Conservation (phyloP, 2,329 filamentous ascomycete genomes). For the Cladosporium sp. region DNA sequence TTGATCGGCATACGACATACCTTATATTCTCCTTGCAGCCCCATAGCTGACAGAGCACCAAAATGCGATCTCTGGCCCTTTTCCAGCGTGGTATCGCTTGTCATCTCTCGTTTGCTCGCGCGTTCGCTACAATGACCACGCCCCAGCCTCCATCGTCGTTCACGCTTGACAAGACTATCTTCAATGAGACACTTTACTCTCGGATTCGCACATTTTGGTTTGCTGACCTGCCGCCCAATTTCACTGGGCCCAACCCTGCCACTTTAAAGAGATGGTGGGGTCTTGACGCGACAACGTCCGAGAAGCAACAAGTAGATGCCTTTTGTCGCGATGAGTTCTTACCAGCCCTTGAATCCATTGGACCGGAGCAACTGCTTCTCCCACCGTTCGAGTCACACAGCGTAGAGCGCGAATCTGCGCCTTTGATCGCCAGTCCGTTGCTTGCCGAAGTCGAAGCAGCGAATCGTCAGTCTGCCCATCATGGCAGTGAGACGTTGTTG, state of each 20-base stretch:
- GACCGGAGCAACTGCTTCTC: conserved; percentile 31
- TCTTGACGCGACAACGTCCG: conserved; percentile 25
- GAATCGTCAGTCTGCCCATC: conserved; percentile 21
- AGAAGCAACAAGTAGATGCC: conserved; percentile 35
- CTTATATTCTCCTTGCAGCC: too few relatives aligned
- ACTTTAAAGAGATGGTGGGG: conserved; percentile 37
- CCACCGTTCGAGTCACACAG: conserved; percentile 25
- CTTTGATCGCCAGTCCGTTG: conserved; percentile 34
- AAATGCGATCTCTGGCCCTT: neutral
- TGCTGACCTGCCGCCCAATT: conserved; percentile 26
- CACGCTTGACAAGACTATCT: conserved; percentile 36
- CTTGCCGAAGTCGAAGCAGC: conserved; percentile 30
- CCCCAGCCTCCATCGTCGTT: conserved; percentile 13
- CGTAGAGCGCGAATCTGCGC: conserved; percentile 21
- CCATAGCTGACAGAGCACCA: neutral
- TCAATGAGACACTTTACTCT: conserved; percentile 37
- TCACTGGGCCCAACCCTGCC: conserved; percentile 22
- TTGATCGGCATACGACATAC: too few relatives aligned
- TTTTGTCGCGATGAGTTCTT: conserved; percentile 32
- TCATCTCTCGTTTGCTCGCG: neutral
- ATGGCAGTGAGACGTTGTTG: conserved; percentile 37
- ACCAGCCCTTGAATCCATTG: conserved; percentile 35
- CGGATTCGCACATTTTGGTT: conserved; percentile 38
- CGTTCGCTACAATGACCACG: neutral
- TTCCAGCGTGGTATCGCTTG: neutral